phyloP scores from a whole-genome alignment of 2,329 filamentous ascomycete genomes.

The Chaetomiaceae sp. region DNA sequence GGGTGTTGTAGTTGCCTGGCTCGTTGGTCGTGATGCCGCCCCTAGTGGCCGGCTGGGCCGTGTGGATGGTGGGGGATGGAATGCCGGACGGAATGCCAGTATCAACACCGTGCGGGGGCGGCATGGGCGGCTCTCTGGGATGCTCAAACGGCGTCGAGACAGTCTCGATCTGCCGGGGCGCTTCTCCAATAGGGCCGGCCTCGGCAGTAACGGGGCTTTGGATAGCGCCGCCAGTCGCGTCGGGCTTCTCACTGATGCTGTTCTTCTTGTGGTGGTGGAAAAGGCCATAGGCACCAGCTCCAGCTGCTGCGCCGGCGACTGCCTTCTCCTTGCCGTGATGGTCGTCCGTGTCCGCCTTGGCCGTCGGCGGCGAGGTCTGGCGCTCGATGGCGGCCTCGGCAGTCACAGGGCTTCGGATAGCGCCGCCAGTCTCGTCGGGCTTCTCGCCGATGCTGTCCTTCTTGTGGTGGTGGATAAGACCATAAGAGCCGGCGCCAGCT shows the following conservation, averaged over 20 bases:
- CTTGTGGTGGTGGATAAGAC: slow-evolving; percentile 16
- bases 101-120: background rate
- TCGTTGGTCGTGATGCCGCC: no score
- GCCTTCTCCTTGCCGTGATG: slow-evolving; percentile 17
- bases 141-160: slow-evolving; percentile 19
- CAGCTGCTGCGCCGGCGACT: slow-evolving; percentile 17
- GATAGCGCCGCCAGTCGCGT: background rate
- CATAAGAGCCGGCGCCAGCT: slow-evolving; percentile 16
- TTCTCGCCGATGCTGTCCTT: slow-evolving; percentile 12
- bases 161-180: background rate
- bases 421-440: background rate
- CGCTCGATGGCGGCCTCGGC: background rate
- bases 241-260: slow-evolving; percentile 6
- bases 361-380: background rate
- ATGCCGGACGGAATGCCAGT: background rate
- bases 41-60: no score
- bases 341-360: background rate
- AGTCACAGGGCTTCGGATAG: background rate
- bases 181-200: background rate
- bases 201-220: background rate
- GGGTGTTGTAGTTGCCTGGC: no score
- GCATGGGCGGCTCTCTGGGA: slow-evolving; percentile 15
- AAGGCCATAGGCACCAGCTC: slow-evolving; percentile 15
- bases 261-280: slow-evolving; percentile 16
- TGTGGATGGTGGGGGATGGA: background rate